These are phyloP conservation scores for Stylosanthes scabra DNA, from an alignment of 331 rosid species.

Conservation along the genomic window DNA sequence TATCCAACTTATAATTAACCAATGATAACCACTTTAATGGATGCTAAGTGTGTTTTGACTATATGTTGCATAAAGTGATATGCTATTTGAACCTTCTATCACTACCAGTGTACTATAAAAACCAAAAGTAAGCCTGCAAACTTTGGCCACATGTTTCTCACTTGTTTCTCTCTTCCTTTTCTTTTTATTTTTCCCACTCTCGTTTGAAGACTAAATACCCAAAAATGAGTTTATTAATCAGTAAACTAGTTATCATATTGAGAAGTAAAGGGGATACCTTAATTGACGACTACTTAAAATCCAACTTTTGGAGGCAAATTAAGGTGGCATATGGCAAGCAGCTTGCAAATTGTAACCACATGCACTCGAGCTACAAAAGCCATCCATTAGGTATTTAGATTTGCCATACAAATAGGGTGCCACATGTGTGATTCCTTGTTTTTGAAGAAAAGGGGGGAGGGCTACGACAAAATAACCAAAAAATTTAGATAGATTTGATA, in stretches of 20 bases:
- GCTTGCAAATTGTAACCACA: slow-evolving; percentile 34
- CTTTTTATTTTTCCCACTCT: too few relatives aligned
- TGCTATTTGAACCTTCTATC: too few relatives aligned
- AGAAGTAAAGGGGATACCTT: slow-evolving; percentile 24
- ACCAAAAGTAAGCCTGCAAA: too few relatives aligned
- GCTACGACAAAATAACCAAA: background rate
- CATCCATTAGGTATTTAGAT: background rate
- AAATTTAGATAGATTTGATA: background rate
- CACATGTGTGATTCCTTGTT: slow-evolving; percentile 11
- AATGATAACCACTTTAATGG: too few relatives aligned
- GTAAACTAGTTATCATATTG: slow-evolving; percentile 13
- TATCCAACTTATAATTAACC: too few relatives aligned
- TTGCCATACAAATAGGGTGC: slow-evolving; percentile 26
- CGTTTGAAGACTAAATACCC: too few relatives aligned
- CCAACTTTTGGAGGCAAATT: slow-evolving; percentile 10
- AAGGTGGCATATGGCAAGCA: slow-evolving; percentile 11
- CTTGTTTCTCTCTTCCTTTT: too few relatives aligned
- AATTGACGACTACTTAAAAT: slow-evolving; percentile 12
- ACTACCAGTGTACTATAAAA: too few relatives aligned
- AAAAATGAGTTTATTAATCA: background rate
- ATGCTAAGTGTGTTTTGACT: too few relatives aligned
- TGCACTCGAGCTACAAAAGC: slow-evolving; percentile 11
- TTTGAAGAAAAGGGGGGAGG: background rate
- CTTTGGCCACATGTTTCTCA: too few relatives aligned
- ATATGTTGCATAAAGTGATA: too few relatives aligned